These are phyloP conservation scores for Silene uniflora DNA, from an alignment of 148 eudicot species.

Conservation along the genomic window DNA sequence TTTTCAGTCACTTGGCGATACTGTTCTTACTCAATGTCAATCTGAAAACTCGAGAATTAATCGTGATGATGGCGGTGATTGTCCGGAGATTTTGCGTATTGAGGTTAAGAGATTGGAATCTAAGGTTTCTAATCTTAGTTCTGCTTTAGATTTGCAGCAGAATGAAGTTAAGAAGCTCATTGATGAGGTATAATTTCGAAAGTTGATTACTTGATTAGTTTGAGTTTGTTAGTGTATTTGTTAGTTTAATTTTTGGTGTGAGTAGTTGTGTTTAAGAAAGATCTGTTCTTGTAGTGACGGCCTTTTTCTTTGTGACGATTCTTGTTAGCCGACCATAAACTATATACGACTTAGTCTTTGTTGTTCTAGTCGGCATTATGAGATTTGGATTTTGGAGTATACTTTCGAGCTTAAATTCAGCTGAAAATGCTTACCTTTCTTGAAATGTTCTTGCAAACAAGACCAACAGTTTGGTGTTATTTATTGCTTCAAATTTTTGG, in stretches of 20 bases:
- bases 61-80: conserved; percentile 22
- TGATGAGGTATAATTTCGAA: conserved; percentile 41
- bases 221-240: not conserved
- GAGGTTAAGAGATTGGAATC: conserved; percentile 65
- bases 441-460: too few species aligned
- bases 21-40: conserved; percentile 46
- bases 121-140: conserved; percentile 56
- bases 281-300: not conserved
- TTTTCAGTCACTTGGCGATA: conserved; percentile 78
- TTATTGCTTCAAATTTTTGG: not conserved
- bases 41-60: conserved; percentile 32
- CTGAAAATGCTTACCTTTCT: too few species aligned
- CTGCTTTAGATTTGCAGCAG: conserved; percentile 48
- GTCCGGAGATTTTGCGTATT: conserved; percentile 47
- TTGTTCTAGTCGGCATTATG: not conserved
- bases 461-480: not conserved
- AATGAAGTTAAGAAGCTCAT: conserved; percentile 41
- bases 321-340: not conserved
- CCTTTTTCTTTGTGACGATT: not conserved
- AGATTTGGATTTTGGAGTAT: not conserved
- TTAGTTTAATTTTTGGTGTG: too few species aligned
- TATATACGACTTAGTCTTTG: not conserved
- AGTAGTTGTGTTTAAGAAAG: not conserved
- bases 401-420: not conserved
- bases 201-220: not conserved